phyloP scores from a whole-genome alignment of 768 basidiomycete species.

The Macrolepiota albuminosa region DNA sequence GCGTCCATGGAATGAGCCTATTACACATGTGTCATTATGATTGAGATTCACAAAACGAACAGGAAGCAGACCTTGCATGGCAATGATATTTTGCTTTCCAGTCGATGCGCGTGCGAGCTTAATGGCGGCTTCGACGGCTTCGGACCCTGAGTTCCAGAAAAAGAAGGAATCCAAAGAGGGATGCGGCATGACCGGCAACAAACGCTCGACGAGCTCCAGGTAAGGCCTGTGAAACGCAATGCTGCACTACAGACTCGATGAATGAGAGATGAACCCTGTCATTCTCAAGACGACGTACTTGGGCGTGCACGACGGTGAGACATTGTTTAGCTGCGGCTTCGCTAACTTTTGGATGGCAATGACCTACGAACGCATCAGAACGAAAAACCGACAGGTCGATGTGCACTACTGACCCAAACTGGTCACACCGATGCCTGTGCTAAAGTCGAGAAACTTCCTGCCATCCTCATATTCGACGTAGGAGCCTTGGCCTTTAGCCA shows the following conservation, averaged over 20 bases:
- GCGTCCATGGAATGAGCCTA: constrained; percentile 85
- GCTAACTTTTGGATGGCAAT: constrained; percentile 84
- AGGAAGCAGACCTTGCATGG: constrained; percentile 67
- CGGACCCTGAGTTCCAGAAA: constrained; percentile 95
- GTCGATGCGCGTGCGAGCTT: constrained; percentile 84
- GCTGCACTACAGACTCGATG: constrained; percentile 54
- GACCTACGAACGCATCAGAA: constrained; percentile 42
- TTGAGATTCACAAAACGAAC: not conserved
- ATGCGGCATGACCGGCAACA: constrained; percentile 88
- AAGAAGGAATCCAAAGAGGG: constrained; percentile 92
- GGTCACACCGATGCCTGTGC: constrained; percentile 84
- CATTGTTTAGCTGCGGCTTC: constrained; percentile 88
- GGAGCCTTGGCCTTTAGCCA: constrained; percentile 66
- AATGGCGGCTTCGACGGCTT: constrained; percentile 86
- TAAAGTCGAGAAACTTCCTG: constrained; percentile 75
- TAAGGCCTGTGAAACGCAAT: constrained; percentile 87
- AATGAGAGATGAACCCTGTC: not conserved
- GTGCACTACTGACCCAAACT: constrained; percentile 53
- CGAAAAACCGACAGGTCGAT: not conserved
- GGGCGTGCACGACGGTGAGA: constrained; percentile 71
- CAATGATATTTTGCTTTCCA: constrained; percentile 80
- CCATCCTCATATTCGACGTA: constrained; percentile 74
- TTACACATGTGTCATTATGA: not conserved
- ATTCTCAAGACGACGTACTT: constrained; percentile 37
- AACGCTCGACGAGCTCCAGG: constrained; percentile 77